Conservation (phyloP, 441 rosid genomes). For the Bocquillonia castaneifolia region DNA sequence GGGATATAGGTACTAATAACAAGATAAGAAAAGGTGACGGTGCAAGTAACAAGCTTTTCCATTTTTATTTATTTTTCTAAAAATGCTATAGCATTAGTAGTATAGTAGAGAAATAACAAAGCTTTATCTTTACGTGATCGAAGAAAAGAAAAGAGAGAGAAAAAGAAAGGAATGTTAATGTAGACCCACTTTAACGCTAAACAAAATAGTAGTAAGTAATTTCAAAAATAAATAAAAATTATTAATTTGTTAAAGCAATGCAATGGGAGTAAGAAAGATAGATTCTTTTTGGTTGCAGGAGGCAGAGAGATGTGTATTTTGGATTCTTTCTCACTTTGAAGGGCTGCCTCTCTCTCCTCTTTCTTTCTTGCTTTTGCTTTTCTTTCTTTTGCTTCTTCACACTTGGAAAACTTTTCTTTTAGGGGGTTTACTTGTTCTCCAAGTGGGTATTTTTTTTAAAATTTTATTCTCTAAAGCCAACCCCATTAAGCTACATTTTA, state of each 20-base stretch:
- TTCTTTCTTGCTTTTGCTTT: constrained; percentile 16
- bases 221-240: background rate
- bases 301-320: constrained; percentile 23
- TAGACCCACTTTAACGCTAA: constrained; percentile 14
- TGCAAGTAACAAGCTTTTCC: constrained; percentile 29
- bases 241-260: constrained; percentile 12
- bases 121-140: constrained; percentile 45
- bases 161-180: background rate
- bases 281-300: constrained; percentile 38
- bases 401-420: background rate
- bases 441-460: constrained; percentile 26
- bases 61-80: background rate
- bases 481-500: constrained; percentile 18
- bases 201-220: background rate
- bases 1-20: constrained; percentile 1
- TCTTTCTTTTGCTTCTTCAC: constrained; percentile 6
- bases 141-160: constrained; percentile 12
- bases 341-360: background rate
- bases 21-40: constrained; percentile 34
- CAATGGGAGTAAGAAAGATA: constrained; percentile 16
- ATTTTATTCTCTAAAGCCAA: background rate
- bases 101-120: too few species aligned
- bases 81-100: constrained; percentile 12
- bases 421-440: constrained; percentile 27
- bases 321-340: constrained; percentile 28